Percentiles rank a stretch among this genome's conserved stretches.
Evolutionary conservation across 2,329 filamentous ascomycete species (phyloP).

Genomic region (Plenodomus tracheiphilus): DNA sequence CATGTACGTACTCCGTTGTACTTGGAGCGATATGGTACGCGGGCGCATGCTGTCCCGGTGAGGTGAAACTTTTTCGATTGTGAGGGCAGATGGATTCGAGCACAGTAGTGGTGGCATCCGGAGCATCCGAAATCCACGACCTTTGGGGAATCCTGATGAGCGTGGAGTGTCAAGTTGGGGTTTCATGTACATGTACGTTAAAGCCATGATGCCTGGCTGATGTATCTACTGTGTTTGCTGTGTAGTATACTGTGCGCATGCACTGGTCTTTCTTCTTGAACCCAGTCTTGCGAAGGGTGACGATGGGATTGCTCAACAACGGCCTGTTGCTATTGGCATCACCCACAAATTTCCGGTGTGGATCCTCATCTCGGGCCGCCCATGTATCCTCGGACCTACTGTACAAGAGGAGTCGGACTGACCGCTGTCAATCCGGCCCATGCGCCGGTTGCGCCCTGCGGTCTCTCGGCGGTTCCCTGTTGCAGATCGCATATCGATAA

Average conservation of each 20-base stretch:
- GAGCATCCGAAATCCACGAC: no score
- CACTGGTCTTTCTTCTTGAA: no score
- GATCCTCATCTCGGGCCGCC: background rate
- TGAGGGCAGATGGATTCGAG: no score
- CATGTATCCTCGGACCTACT: background rate
- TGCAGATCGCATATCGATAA: conserved; percentile 7
- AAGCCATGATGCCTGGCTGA: no score
- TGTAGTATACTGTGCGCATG: no score
- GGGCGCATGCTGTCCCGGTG: no score
- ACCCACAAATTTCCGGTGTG: background rate
- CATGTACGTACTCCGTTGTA: background rate
- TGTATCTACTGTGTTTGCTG: no score
- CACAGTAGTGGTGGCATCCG: background rate
- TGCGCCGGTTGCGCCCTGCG: conserved; percentile 10
- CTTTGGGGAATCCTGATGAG: no score
- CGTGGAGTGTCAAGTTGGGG: no score
- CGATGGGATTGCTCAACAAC: background rate
- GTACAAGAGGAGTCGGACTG: background rate
- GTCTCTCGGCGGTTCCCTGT: background rate
- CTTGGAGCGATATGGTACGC: no score
- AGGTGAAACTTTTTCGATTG: no score
- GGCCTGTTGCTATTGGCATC: background rate
- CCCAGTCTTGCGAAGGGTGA: background rate
- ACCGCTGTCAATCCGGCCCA: conserved; percentile 20
- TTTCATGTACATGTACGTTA: no score